Evolutionary conservation across 2,329 filamentous ascomycete genomes (phyloP), one percentile per base, ranked within the genome.

Genomic region (Corinectria fuckeliana): DNA sequence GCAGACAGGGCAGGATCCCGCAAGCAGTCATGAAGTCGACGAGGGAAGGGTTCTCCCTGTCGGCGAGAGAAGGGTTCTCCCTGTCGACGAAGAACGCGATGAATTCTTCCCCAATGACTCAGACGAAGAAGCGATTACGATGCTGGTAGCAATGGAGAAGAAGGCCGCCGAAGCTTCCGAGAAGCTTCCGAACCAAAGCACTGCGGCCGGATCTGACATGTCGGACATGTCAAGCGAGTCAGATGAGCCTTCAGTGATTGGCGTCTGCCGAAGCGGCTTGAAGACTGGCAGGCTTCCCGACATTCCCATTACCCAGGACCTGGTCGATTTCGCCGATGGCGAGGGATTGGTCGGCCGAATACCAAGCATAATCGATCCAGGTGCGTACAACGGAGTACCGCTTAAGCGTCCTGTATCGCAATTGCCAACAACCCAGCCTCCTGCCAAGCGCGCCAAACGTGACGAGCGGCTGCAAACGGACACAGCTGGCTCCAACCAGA

Each of bases 11-110:
- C 60, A 67, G 1, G 74, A 78, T 48, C 75, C 75, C 2, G 42
- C 72, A 7, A 79, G 76, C 60, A 84, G 80, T 60, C 81, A 89
- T 41, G 79, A 88, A 20, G 86, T 92, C 5, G 88, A 93, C 65
- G 88, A 92, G 66, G 78, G 79, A n/a, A n/a, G n/a, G n/a, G n/a
- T n/a, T n/a, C n/a, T n/a, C n/a, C n/a, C n/a, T n/a, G 86, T 92
- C 5, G 88, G 93, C 65, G 88, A 92, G 66, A 78, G 79, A 26
- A 82, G 81, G 20, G 85, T 88, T 23, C 73, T 81, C 7, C 73
- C 77, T 53, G 68, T 76, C 25, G 75, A 79, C n/a, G 73, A 81
- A 41, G 78, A 80, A 1, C 76, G 83, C n/a, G 79, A 82, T 20
- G 78, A 80, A 6, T 66, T 77, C n/a, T 81, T 81, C 51, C 74